Percentiles rank a stretch among this genome's conserved stretches.
Evolutionary conservation across 495 filamentous ascomycete genomes (phyloP).

Genomic region (Apodospora peruviana): DNA sequence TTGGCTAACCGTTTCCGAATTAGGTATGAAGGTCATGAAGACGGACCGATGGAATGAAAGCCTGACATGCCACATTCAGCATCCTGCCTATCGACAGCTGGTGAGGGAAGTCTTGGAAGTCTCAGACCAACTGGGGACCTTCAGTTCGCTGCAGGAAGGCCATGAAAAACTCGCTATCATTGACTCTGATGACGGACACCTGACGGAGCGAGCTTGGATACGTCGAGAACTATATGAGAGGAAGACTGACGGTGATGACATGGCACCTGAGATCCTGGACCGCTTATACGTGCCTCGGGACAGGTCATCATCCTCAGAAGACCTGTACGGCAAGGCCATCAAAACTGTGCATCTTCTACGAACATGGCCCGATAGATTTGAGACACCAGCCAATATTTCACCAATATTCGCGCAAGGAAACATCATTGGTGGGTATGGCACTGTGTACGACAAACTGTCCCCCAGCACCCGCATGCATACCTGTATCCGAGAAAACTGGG

Average conservation of each 20-base stretch:
- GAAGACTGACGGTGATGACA: not conserved
- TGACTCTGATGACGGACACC: constrained; percentile 14
- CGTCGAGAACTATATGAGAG: constrained; percentile 38
- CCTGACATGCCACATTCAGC: constrained; percentile 46
- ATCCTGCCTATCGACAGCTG: constrained; percentile 40
- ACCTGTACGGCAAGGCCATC: constrained; percentile 19
- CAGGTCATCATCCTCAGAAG: constrained; percentile 4
- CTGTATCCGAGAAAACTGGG: constrained; percentile 33
- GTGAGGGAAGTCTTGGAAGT: constrained; percentile 38
- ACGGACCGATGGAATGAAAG: constrained; percentile 39
- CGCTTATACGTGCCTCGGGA: constrained; percentile 19
- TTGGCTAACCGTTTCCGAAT: too few species aligned
- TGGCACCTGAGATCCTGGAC: not conserved
- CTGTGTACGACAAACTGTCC: constrained; percentile 6
- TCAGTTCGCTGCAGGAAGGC: too few species aligned
- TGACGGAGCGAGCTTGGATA: constrained; percentile 30
- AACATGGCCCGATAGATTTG: constrained; percentile 13
- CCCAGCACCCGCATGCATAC: constrained; percentile 22
- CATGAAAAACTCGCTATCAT: too few species aligned
- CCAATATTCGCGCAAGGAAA: constrained; percentile 20
- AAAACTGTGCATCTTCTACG: constrained; percentile 26
- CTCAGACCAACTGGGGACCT: constrained; percentile 25
- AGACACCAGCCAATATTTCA: constrained; percentile 15
- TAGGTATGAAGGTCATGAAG: constrained; percentile 45
- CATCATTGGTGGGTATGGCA: constrained; percentile 31